phyloP scores from a whole-genome alignment of 352 stramenopile genomes.

The Phytophthora capsici region DNA sequence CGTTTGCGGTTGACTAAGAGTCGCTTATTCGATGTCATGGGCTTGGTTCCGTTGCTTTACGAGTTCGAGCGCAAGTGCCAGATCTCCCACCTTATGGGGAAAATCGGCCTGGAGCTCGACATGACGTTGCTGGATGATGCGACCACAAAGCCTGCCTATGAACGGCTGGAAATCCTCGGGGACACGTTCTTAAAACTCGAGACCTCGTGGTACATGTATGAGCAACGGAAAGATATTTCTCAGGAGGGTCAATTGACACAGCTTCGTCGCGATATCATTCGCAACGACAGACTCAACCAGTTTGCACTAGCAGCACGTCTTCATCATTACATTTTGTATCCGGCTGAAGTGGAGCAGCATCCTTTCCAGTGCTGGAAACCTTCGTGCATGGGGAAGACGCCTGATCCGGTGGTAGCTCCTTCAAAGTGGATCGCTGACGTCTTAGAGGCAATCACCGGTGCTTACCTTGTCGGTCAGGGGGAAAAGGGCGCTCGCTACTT shows the following conservation, averaged over 20 bases:
- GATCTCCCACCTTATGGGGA: slow-evolving; percentile 85
- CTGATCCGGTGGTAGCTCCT: slow-evolving; percentile 70
- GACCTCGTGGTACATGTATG: slow-evolving; percentile 86
- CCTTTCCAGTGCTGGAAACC: slow-evolving; percentile 88
- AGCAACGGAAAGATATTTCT: slow-evolving; percentile 69
- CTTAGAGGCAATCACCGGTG: slow-evolving; percentile 81
- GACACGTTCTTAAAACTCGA: slow-evolving; percentile 90
- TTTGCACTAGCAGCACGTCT: slow-evolving; percentile 65
- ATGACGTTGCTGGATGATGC: slow-evolving; percentile 78
- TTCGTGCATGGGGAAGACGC: slow-evolving; percentile 87
- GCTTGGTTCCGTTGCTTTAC: slow-evolving; percentile 83
- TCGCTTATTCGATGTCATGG: slow-evolving; percentile 82
- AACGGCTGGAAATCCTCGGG: slow-evolving; percentile 83
- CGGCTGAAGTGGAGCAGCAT: slow-evolving; percentile 79
- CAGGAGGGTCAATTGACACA: slow-evolving; percentile 80
- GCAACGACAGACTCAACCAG: slow-evolving; percentile 82
- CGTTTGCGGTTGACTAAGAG: slow-evolving; percentile 69
- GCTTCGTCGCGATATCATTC: slow-evolving; percentile 85
- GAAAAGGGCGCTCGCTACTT: slow-evolving; percentile 82
- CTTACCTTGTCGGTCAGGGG: slow-evolving; percentile 74
- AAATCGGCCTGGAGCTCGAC: slow-evolving; percentile 80
- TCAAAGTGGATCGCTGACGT: slow-evolving; percentile 89
- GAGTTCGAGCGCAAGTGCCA: slow-evolving; percentile 91
- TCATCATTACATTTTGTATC: slow-evolving; percentile 85
- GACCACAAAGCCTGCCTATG: slow-evolving; percentile 86